Percentiles rank a stretch among this genome's conserved stretches.
Conservation (phyloP, 768 basidiomycete genomes). For the Pleurotus tuoliensis region DNA sequence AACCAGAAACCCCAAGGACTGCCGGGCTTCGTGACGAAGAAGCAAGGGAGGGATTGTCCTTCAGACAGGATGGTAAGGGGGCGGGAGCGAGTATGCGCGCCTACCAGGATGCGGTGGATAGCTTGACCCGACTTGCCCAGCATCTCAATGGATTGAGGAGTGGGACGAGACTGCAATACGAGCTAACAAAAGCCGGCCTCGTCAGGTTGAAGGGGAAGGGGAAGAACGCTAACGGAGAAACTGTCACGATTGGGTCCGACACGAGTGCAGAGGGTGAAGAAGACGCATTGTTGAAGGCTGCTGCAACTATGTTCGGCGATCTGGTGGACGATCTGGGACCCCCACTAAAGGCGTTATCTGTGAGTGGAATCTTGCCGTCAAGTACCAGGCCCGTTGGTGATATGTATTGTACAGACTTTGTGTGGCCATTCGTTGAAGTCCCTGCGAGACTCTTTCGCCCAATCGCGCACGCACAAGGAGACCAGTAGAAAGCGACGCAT, state of each 20-base stretch:
- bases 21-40: not conserved
- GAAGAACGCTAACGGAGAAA: constrained; percentile 7
- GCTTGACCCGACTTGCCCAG: constrained; percentile 87
- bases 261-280: constrained; percentile 21
- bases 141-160: constrained; percentile 88
- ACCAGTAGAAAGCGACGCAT: constrained; percentile 21
- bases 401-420: constrained; percentile 39
- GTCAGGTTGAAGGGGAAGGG: constrained; percentile 18
- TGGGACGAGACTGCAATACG: constrained; percentile 80
- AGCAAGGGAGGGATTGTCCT: not conserved
- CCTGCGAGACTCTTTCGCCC: constrained; percentile 64
- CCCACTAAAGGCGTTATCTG: constrained; percentile 70
- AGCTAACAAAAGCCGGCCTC: constrained; percentile 60
- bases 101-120: constrained; percentile 84
- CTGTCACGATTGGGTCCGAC: not conserved
- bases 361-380: constrained; percentile 28
- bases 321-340: constrained; percentile 77
- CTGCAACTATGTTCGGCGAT: constrained; percentile 74
- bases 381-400: too few species aligned
- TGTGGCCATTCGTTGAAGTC: constrained; percentile 58
- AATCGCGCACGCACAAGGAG: constrained; percentile 29
- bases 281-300: constrained; percentile 50
- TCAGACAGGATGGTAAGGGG: constrained; percentile 16
- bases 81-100: constrained; percentile 38
- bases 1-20: not conserved